Evolutionary conservation across 2,329 filamentous ascomycete genomes (phyloP).

Genomic region (Ambrosiella xylebori): DNA sequence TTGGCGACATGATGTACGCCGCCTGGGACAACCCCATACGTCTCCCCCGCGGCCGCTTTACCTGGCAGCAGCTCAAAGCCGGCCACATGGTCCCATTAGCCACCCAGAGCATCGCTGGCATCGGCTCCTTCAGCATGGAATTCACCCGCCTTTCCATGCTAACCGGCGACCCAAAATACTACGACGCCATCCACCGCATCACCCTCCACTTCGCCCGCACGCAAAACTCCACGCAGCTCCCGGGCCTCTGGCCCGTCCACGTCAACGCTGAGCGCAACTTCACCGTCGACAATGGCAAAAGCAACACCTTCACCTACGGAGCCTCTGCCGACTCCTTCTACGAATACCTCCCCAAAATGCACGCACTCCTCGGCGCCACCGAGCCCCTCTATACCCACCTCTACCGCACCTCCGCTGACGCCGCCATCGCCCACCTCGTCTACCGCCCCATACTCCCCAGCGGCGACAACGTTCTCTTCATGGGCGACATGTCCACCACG

Average conservation of each 20-base stretch:
- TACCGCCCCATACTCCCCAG: constrained; percentile 46
- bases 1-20: constrained; percentile 46
- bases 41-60: constrained; percentile 39
- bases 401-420: constrained; percentile 32
- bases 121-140: constrained; percentile 43
- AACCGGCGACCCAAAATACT: constrained; percentile 48
- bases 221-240: constrained; percentile 37
- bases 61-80: constrained; percentile 24
- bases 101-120: constrained; percentile 18
- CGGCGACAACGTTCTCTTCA: constrained; percentile 42
- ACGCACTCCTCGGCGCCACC: constrained; percentile 46
- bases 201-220: constrained; percentile 34
- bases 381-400: constrained; percentile 24
- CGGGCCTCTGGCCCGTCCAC: constrained; percentile 44
- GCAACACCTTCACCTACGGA: constrained; percentile 32
- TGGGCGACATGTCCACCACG: constrained; percentile 29
- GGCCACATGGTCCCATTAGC: constrained; percentile 22
- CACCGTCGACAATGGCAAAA: constrained; percentile 23
- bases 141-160: constrained; percentile 48
- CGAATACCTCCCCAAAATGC: constrained; percentile 51
- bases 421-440: constrained; percentile 44
- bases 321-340: constrained; percentile 41
- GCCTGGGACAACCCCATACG: constrained; percentile 51
- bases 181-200: constrained; percentile 41
- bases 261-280: constrained; percentile 38